A percentile compares a stretch with the other conserved stretches of the same genome.
phyloP scores from a whole-genome alignment of 495 filamentous ascomycete genomes.

The Podospora pseudocomata region DNA sequence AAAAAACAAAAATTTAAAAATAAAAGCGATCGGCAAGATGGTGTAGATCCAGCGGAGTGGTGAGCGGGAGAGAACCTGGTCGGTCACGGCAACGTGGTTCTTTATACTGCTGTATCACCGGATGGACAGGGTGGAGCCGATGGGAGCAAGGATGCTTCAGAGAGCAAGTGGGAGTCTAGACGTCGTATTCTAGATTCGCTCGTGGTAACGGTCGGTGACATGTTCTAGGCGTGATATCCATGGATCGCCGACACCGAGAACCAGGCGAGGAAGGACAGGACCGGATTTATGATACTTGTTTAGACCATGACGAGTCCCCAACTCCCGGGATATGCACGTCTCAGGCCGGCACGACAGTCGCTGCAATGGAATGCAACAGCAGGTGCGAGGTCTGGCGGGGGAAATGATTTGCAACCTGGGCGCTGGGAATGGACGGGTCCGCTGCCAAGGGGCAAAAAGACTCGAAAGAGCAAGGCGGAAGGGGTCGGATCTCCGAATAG shows the following conservation, averaged over 20 bases:
- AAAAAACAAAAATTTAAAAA: neutral
- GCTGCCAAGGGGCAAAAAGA: neutral
- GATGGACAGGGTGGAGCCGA: neutral
- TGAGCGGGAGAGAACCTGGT: neutral
- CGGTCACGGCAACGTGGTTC: neutral
- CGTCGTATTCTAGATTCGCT: neutral
- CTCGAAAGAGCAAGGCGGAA: neutral
- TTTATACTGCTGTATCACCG: neutral
- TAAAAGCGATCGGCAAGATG: neutral
- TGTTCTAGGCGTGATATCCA: neutral
- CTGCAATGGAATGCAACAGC: constrained; percentile 29
- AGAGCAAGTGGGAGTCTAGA: neutral
- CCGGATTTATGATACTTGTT: neutral
- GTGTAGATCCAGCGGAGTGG: neutral
- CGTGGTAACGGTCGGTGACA: too few species aligned
- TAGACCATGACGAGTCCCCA: constrained; percentile 8
- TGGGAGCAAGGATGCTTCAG: neutral
- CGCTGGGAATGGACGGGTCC: constrained; percentile 17
- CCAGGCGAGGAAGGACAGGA: neutral
- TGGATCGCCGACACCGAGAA: neutral
- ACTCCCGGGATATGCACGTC: constrained; percentile 13
- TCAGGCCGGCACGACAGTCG: constrained; percentile 9
- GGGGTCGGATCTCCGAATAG: constrained; percentile 3
- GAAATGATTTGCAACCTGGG: constrained; percentile 21
- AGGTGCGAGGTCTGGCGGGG: constrained; percentile 21